Evolutionary conservation across 345 rosid species (phyloP).

Genomic region (Erodium maritimum): DNA sequence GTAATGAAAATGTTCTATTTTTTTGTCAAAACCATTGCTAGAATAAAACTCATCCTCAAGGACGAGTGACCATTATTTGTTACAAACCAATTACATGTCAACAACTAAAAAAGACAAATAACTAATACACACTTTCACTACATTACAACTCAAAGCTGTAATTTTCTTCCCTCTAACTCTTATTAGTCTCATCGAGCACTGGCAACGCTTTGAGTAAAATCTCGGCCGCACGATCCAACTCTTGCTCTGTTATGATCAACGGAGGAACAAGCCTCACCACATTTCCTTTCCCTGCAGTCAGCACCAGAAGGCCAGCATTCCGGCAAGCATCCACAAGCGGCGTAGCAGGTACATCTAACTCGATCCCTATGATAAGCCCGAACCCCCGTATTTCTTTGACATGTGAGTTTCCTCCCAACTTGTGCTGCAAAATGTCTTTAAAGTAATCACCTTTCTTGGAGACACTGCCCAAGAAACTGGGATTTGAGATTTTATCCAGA

Average conservation of each 20-base stretch:
- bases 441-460: slow-evolving; percentile 54
- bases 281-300: slow-evolving; percentile 82
- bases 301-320: slow-evolving; percentile 51
- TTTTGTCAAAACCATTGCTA: no score
- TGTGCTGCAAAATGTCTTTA: slow-evolving; percentile 39
- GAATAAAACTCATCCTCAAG: no score
- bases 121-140: no score
- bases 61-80: no score
- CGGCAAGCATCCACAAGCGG: slow-evolving; percentile 69
- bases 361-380: slow-evolving; percentile 78
- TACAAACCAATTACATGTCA: no score
- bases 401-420: slow-evolving; percentile 50
- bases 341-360: slow-evolving; percentile 51
- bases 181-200: slow-evolving; percentile 9
- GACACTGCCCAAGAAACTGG: slow-evolving; percentile 61
- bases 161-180: slow-evolving; percentile 1
- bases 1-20: no score
- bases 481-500: slow-evolving; percentile 58
- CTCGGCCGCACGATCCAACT: slow-evolving; percentile 52
- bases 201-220: slow-evolving; percentile 27
- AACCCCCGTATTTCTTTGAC: slow-evolving; percentile 78
- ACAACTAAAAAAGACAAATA: no score
- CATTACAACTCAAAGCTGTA: no score
- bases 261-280: slow-evolving; percentile 86
- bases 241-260: slow-evolving; percentile 62